These are phyloP conservation scores for Rhynchospora breviuscula DNA, from an alignment of 176 grass and related monocot species.

Conservation along the genomic window DNA sequence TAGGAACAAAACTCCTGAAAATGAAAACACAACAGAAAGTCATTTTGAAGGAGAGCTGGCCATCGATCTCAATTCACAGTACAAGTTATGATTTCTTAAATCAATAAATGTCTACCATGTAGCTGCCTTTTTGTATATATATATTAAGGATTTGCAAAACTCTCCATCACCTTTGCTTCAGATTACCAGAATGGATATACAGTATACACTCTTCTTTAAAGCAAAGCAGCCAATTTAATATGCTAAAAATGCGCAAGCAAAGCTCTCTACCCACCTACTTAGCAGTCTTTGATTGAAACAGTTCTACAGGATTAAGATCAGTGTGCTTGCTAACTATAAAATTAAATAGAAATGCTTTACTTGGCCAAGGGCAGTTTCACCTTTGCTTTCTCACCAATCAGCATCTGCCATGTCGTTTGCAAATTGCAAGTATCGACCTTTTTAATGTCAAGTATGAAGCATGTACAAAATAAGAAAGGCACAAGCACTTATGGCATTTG, in stretches of 20 bases:
- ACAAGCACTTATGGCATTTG: neutral
- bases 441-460: neutral
- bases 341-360: neutral
- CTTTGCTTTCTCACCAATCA: neutral
- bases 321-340: neutral
- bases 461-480: neutral
- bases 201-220: slow-evolving; percentile 8
- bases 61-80: neutral
- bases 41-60: neutral
- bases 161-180: slow-evolving; percentile 3
- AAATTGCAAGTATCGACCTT: neutral
- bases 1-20: neutral
- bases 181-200: neutral
- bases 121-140: neutral
- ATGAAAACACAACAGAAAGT: neutral
- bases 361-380: neutral
- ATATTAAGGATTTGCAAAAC: neutral
- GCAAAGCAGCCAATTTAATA: slow-evolving; percentile 20
- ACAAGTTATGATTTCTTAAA: neutral
- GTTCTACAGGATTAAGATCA: neutral
- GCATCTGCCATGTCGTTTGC: neutral
- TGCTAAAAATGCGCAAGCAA: neutral
- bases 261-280: neutral
- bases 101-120: neutral
- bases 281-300: neutral